Evolutionary conservation across 129 eudicot genomes (phyloP).

Genomic region (Flaveria ramosissima): DNA sequence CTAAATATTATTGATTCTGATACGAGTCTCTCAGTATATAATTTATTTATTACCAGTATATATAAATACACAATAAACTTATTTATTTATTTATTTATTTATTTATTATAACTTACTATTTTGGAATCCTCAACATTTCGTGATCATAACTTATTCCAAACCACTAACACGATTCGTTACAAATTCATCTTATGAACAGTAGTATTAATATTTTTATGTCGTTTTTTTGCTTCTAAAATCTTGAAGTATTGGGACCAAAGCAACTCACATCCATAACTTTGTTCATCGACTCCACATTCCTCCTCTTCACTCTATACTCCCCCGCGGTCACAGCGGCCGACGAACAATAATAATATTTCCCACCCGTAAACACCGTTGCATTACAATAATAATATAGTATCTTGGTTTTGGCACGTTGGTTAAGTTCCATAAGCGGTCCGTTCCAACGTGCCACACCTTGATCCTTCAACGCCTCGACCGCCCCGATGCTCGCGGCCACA

Average conservation of each 20-base stretch:
- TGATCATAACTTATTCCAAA: no score
- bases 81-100: no score
- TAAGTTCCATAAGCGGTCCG: neutral
- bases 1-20: no score
- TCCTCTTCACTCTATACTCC: constrained; percentile 18
- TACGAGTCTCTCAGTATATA: no score
- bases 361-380: neutral
- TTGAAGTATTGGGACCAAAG: constrained; percentile 55
- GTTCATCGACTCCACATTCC: constrained; percentile 39
- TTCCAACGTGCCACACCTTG: constrained; percentile 32
- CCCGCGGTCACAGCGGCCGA: no score
- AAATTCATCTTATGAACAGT: neutral
- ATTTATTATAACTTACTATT: no score
- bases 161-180: no score
- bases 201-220: neutral
- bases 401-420: constrained; percentile 10
- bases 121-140: no score
- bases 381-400: neutral
- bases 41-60: no score
- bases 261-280: constrained; percentile 53
- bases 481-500: constrained; percentile 20
- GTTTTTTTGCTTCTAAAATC: constrained; percentile 37
- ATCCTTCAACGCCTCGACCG: constrained; percentile 24
- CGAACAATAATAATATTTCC: no score
- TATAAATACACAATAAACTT: no score